phyloP scores from a whole-genome alignment of 345 rosid species.

The Salix dunnii region DNA sequence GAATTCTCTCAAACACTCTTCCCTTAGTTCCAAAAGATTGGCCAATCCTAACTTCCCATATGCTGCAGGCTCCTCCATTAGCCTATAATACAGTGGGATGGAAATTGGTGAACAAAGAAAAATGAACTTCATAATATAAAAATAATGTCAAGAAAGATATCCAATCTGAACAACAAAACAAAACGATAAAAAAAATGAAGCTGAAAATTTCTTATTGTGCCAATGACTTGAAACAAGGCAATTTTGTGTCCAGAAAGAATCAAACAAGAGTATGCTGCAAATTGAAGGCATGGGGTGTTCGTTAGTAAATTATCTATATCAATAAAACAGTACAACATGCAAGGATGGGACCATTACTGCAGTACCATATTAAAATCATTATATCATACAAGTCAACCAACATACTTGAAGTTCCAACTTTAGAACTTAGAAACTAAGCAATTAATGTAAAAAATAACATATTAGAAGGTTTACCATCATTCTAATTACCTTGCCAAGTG shows the following conservation, averaged over 20 bases:
- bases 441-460: background rate
- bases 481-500: constrained; percentile 80
- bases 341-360: background rate
- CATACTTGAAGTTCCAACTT: background rate
- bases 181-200: background rate
- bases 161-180: background rate
- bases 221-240: background rate
- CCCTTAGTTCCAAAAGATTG: constrained; percentile 95
- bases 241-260: constrained; percentile 1
- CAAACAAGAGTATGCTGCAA: background rate
- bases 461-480: background rate
- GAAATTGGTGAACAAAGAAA: constrained; percentile 1
- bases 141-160: constrained; percentile 1
- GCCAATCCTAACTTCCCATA: constrained; percentile 97
- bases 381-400: background rate
- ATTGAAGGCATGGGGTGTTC: background rate
- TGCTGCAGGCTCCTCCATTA: constrained; percentile 99
- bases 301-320: background rate
- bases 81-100: constrained; percentile 42
- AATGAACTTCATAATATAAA: background rate
- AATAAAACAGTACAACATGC: background rate
- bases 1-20: constrained; percentile 97
- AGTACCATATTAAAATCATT: background rate
- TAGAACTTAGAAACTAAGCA: background rate
- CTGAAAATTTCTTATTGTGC: background rate